Evolutionary conservation across 1,139 yeast genomes (phyloP), one percentile per base, ranked within the genome.

Genomic region (Hansenula lynferdii): DNA sequence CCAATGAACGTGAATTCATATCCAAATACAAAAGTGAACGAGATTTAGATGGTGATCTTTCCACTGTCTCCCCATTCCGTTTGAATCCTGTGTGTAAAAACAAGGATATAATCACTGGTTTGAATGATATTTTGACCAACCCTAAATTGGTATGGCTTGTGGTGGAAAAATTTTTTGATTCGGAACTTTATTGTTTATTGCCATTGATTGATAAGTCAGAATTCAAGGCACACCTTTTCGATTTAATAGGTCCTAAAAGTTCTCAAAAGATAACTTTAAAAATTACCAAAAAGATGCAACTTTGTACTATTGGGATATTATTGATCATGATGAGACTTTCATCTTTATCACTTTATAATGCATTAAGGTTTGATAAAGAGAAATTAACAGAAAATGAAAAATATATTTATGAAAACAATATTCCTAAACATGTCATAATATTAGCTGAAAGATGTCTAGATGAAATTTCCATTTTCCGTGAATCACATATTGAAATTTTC

Each of bases 91-190:
- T 20, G 19, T 35, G 8, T 19, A 28, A 29, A 33, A 17, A 31
- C 11, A 34, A 31, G 19, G 31, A 28, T 16, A n/a, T 40, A 5
- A 16, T 23, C 0, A 11, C 23, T 8, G 14, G 32, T 7, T 28
- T 35, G 8, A 25, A 30, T 8, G 15, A 14, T 3, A 17, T 35
- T 6, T 20, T 45, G 3, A 30, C n/a, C 2, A 50, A 53, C 31
- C 22, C 25, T 5, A 51, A 43, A 25, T 35, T 51, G 8, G 39
- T 50, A 2, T 53, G 57, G 57, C 4, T 48, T 7, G 36, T 51
- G 8, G 36, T 53, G 17, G 57, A 51, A 19, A 41, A 37, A 28
- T 53, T 45, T 31, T 53, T 53, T 26, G 41, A 43, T 8, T 47
- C 50, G 4, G 56, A 50, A 31, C 18, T 49, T 8, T 44, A 38